These are phyloP conservation scores for Plectosphaerella plurivora DNA, from an alignment of 2,329 filamentous ascomycete genomes.

Conservation along the genomic window DNA sequence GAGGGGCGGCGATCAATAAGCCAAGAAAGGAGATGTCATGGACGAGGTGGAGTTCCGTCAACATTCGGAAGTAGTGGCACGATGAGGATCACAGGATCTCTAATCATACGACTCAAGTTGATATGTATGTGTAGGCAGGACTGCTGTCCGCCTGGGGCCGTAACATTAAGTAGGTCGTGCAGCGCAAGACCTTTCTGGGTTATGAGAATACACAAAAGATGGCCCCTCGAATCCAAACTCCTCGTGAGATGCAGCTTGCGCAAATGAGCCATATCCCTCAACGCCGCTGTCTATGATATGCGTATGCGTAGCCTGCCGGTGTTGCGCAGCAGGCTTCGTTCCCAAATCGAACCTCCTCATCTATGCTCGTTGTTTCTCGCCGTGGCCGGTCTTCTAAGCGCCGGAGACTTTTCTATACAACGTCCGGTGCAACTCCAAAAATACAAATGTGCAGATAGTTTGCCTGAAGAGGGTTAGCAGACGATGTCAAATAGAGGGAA, in stretches of 20 bases:
- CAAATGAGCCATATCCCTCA: neutral
- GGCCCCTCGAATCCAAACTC: neutral
- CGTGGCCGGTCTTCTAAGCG: neutral
- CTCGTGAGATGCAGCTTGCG: neutral
- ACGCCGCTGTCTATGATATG: conserved; percentile 3
- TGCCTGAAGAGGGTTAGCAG: conserved; percentile 42
- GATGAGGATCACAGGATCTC: too few species aligned
- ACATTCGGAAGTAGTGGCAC: too few species aligned
- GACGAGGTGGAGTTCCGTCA: too few species aligned
- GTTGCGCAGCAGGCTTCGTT: neutral
- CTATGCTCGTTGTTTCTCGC: neutral
- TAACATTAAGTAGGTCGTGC: too few species aligned
- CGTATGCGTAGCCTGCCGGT: neutral
- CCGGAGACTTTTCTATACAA: conserved; percentile 57
- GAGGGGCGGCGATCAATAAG: neutral
- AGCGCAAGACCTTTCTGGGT: too few species aligned
- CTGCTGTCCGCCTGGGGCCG: too few species aligned
- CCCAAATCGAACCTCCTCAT: neutral
- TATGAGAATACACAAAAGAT: neutral
- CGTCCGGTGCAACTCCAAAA: conserved; percentile 82
- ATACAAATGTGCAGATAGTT: conserved; percentile 82
- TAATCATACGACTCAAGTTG: too few species aligned
- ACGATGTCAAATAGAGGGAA: neutral
- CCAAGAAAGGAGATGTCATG: too few species aligned
- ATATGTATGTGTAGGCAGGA: too few species aligned